These are phyloP conservation scores for Hypomontagnella monticulosa DNA, from an alignment of 495 filamentous ascomycete species.

Conservation along the genomic window DNA sequence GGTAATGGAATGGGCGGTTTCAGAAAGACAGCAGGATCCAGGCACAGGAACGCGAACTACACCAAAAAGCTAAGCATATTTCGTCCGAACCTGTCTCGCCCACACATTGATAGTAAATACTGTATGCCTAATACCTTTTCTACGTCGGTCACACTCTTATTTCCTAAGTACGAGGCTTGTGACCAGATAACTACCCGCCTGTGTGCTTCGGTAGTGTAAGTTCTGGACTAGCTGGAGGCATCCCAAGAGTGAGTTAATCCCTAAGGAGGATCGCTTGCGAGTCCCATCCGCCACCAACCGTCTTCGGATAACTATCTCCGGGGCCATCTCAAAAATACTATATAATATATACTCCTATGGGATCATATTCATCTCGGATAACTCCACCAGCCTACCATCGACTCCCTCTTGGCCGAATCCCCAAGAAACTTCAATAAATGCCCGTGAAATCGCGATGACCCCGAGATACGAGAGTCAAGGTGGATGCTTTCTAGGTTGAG, in stretches of 20 bases:
- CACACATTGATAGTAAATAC: too few relatives aligned
- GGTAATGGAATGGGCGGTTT: slow-evolving; percentile 22
- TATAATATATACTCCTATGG: slow-evolving; percentile 9
- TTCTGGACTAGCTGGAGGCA: not conserved
- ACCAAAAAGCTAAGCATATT: slow-evolving; percentile 12
- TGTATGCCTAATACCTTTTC: not conserved
- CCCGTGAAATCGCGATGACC: not conserved
- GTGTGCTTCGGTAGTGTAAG: not conserved
- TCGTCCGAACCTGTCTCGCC: slow-evolving; percentile 16
- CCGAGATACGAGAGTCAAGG: slow-evolving; percentile 25
- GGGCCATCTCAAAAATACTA: not conserved
- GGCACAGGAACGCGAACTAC: slow-evolving; percentile 22
- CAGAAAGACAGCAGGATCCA: slow-evolving; percentile 34
- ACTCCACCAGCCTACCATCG: slow-evolving; percentile 18
- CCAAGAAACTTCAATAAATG: slow-evolving; percentile 8
- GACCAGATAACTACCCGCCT: slow-evolving; percentile 6
- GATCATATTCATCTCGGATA: slow-evolving; percentile 27
- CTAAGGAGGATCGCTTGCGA: slow-evolving; percentile 18
- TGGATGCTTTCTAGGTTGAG: slow-evolving; percentile 12
- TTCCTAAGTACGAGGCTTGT: not conserved
- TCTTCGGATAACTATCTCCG: slow-evolving; percentile 19
- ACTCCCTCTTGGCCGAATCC: slow-evolving; percentile 14
- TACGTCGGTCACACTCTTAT: slow-evolving; percentile 3
- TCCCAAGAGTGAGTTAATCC: slow-evolving; percentile 8
- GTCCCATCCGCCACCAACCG: slow-evolving; percentile 2